Percentiles rank a stretch among this genome's conserved stretches.
These are phyloP conservation scores for Penicillium sp. DNA, from an alignment of 2,329 filamentous ascomycete species.

Conservation along the genomic window DNA sequence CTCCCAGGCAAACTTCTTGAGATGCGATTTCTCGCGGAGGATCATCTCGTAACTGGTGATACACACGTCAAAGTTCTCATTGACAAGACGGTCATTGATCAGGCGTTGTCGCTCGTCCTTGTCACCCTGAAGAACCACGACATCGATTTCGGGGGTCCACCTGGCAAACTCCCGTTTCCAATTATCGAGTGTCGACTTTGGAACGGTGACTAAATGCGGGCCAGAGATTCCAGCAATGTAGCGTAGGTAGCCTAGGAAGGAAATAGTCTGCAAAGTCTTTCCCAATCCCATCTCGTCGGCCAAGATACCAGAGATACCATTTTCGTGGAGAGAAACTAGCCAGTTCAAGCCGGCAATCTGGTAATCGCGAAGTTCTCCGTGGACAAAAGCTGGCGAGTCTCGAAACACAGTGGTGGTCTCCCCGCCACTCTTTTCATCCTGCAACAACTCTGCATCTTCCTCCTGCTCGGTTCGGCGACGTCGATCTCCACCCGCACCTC, in stretches of 20 bases:
- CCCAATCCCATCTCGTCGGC: conserved; percentile 99
- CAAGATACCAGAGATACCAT: conserved; percentile 96
- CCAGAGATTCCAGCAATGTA: conserved; percentile 88
- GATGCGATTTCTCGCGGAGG: conserved; percentile 84
- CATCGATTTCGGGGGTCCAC: conserved; percentile 96
- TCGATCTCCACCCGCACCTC: conserved; percentile 76
- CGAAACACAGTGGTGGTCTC: conserved; percentile 88
- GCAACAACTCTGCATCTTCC: conserved; percentile 83
- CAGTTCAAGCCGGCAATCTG: conserved; percentile 95
- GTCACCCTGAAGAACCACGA: conserved; percentile 88
- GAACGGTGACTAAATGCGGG: conserved; percentile 87
- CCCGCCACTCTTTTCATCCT: conserved; percentile 86
- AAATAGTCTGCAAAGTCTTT: conserved; percentile 96
- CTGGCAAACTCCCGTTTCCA: conserved; percentile 93
- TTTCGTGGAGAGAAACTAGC: conserved; percentile 96
- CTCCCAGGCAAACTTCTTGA: conserved; percentile 99
- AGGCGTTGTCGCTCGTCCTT: conserved; percentile 89
- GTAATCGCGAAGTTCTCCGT: conserved; percentile 92
- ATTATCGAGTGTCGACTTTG: conserved; percentile 97
- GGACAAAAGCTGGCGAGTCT: conserved; percentile 86
- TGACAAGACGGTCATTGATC: conserved; percentile 87
- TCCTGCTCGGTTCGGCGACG: conserved; percentile 92
- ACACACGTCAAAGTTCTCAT: conserved; percentile 96
- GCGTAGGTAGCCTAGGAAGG: conserved; percentile 91
- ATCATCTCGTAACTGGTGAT: conserved; percentile 99